phyloP scores from a whole-genome alignment of 257 asterid species.

The Knoxia roxburghii region DNA sequence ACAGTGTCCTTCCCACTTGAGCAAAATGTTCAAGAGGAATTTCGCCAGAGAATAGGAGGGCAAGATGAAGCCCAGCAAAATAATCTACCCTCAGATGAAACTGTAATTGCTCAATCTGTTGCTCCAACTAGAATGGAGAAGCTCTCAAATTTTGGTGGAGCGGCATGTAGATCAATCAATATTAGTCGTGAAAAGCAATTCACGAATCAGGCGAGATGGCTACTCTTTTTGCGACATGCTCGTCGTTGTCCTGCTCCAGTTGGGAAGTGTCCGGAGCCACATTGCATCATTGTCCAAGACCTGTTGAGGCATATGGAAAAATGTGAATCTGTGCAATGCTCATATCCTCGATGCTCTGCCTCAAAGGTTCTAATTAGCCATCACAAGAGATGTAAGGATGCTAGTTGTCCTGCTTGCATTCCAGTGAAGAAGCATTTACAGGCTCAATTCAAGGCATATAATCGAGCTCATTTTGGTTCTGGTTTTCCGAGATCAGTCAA shows the following conservation, averaged over 20 bases:
- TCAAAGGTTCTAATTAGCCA: constrained; percentile 56
- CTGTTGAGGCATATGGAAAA: constrained; percentile 60
- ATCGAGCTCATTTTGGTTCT: constrained; percentile 41
- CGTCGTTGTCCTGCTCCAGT: constrained; percentile 72
- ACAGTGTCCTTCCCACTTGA: constrained; percentile 39
- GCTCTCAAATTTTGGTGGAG: constrained; percentile 35
- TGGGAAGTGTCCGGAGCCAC: constrained; percentile 70
- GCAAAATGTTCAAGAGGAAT: constrained; percentile 48
- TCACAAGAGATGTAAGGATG: constrained; percentile 48
- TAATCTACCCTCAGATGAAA: constrained; percentile 62
- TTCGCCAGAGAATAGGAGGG: constrained; percentile 47
- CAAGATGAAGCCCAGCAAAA: constrained; percentile 67
- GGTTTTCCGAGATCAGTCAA: constrained; percentile 36
- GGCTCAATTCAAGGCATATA: constrained; percentile 44
- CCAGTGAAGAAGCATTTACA: constrained; percentile 61
- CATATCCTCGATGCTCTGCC: constrained; percentile 55
- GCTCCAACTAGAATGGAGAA: constrained; percentile 36
- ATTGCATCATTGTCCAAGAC: constrained; percentile 62
- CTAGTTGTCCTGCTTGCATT: constrained; percentile 76
- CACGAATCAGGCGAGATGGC: constrained; percentile 74
- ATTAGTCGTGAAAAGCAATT: constrained; percentile 55
- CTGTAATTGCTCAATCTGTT: constrained; percentile 48
- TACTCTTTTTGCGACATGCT: constrained; percentile 83
- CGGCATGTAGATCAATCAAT: constrained; percentile 34
- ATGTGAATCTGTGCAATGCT: constrained; percentile 48